Base-by-base conservation (phyloP, 257 asterid species). In the Solanum appendiculatum region DNA sequence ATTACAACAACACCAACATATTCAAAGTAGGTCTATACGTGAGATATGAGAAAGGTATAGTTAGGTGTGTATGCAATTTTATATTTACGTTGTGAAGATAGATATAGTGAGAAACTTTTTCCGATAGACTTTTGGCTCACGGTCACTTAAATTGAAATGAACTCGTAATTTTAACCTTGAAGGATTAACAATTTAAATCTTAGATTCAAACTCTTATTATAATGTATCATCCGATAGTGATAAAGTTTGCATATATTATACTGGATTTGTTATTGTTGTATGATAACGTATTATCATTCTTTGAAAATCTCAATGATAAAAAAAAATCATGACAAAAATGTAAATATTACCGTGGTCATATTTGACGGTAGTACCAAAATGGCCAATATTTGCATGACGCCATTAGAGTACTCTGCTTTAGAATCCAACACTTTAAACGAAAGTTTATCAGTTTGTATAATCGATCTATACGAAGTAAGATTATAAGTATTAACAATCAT, bases 341-440 rank as follows among this genome's bases (percentile, higher is more conserved):
- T 31, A 81, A 81, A 48, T 5, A 48, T 81, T 81, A 94, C 75
- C 85, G 83, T 27, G 77, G 92, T 87, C 90, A 37, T 18, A 14
- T 72, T 74, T 72, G 86, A 42, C 84, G 97, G 98, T 84, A 96
- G 33, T 5, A 54, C 90, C 82, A 96, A 75, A 78, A 88, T 80
- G 69, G 99, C 98, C 78, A 90, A 95, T 1, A 95, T 90, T 77
- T 75, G 90, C 46, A 92, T 86, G 29, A 37, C 46, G 12, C 95
- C 97, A 21, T 63, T 46, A 42, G 96, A 77, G 37, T 42, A 85
- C 69, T 91, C 95, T 2, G 94, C 96, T 16, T 88, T 70, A 89
- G 89, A 89, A 12, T 86, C 87, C 81, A 91, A 58, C 1, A 95
- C 95, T n/a, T 85, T 87, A 66, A 91, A 93, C 9, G 90, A 87